A percentile compares a stretch with the other conserved stretches of the same genome.
These are phyloP conservation scores for Hyaloscypha hepaticicola DNA, from an alignment of 495 filamentous ascomycete species.

Conservation along the genomic window DNA sequence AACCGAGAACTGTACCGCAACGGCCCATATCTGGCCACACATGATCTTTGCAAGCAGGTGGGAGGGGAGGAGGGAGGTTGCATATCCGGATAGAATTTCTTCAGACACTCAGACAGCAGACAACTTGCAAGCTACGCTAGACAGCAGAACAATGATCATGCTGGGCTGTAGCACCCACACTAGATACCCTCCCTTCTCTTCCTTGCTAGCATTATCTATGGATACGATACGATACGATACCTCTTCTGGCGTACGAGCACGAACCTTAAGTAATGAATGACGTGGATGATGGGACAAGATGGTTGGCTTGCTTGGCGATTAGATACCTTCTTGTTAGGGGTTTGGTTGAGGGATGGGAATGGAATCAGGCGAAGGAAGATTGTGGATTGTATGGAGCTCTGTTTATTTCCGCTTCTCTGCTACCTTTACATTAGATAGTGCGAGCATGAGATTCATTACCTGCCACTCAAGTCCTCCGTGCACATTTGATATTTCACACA, in stretches of 20 bases:
- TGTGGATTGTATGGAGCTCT: slow-evolving; percentile 14
- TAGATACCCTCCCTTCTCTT: slow-evolving; percentile 18
- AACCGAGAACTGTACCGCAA: slow-evolving; percentile 8
- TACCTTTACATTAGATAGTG: slow-evolving; percentile 24
- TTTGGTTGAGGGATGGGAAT: not conserved
- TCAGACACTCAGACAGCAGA: too few species aligned
- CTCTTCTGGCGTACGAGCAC: slow-evolving; percentile 19
- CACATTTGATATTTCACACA: not conserved
- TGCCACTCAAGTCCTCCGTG: not conserved
- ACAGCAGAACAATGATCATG: slow-evolving; percentile 8
- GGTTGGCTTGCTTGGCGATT: slow-evolving; percentile 1
- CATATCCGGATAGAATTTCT: slow-evolving; percentile 22
- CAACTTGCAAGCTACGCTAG: too few species aligned
- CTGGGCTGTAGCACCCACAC: too few species aligned
- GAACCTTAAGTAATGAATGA: slow-evolving; percentile 25
- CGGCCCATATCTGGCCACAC: slow-evolving; percentile 9
- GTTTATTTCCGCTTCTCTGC: slow-evolving; percentile 19
- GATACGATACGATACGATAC: slow-evolving; percentile 24
- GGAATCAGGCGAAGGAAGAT: slow-evolving; percentile 7
- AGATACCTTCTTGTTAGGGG: too few species aligned
- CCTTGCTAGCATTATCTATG: slow-evolving; percentile 16
- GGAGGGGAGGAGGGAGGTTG: not conserved
- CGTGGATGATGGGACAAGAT: slow-evolving; percentile 21
- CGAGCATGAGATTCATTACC: slow-evolving; percentile 22
- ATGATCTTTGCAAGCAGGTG: not conserved